Base-by-base conservation (phyloP, 257 asterid genomes). In the Echites panduratus region DNA sequence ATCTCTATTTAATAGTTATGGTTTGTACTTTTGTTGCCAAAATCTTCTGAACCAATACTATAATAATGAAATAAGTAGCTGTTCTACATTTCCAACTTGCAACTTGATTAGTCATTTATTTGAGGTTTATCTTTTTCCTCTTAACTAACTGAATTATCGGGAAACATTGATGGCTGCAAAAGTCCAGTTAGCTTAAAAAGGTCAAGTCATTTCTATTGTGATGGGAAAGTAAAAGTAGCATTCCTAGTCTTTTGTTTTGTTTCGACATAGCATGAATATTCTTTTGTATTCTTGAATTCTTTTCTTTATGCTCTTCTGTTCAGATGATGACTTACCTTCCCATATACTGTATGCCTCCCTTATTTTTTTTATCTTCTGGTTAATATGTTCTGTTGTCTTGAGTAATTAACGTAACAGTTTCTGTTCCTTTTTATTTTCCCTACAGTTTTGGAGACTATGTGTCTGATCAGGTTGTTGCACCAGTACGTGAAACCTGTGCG, bases 381-480 rank as follows among this genome's bases (percentile, higher is more conserved):
- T 38, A 65, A 50, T 52, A 40, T 29, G 13, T 29, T 53, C 59
- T 53, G 27, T 27, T 20, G 27, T 53, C 59, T 53, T 32, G 47
- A 19, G 5, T 64, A 38, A 64, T 9, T 0, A 3, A 16, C 68
- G 16, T 24, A 57, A 29, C 26, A 32, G 57, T 56, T 58, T 43
- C 26, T 29, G 62, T 57, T 65, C 48, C 54, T 45, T 68, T 58
- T 45, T 66, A 32, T 32, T 1, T 75, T 68, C 79, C 64, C 53
- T 77, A 58, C 91, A 95, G 99, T 82, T 95, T 95, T 68, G 99
- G 99, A 73, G 99, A 95, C 78, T 95, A 95, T 45, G 93, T 95
- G 76, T 95, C 99, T 29, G 99, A 95, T 87, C 99, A 95, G 81
- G 99, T 95, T 74, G 99, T 95, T 83, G 99, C 99, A 27, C 99